Percentiles rank a stretch among this genome's conserved stretches.
Conservation (phyloP, 306 rosid species). For the Parietaria judaica region DNA sequence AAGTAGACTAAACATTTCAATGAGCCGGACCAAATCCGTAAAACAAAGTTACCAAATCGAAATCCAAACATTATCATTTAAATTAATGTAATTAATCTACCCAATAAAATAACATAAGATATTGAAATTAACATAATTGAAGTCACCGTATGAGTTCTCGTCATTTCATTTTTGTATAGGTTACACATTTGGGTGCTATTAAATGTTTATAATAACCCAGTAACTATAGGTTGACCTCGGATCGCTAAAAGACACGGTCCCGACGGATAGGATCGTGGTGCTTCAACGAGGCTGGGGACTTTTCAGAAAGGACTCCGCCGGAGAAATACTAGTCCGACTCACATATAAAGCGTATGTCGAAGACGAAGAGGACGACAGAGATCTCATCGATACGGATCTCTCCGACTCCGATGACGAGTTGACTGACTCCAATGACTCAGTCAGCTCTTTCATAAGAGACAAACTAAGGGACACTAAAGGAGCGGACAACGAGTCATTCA, state of each 20-base stretch:
- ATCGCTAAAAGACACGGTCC: conserved; percentile 93
- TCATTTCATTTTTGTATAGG: no score
- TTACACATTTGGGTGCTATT: no score
- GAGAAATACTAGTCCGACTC: conserved; percentile 84
- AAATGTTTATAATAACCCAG: no score
- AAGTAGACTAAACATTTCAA: no score
- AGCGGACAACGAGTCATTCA: conserved; percentile 67
- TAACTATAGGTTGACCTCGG: conserved; percentile 70
- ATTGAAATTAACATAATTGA: no score
- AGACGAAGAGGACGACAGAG: conserved; percentile 93
- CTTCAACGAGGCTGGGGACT: conserved; percentile 78
- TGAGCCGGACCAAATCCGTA: no score
- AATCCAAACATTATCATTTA: no score
- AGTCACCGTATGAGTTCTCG: no score
- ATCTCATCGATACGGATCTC: conserved; percentile 41
- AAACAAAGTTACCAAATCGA: no score
- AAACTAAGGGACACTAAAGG: conserved; percentile 26
- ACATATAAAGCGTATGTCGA: conserved; percentile 98
- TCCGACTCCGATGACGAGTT: conserved; percentile 88
- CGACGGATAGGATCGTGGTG: conserved; percentile 84
- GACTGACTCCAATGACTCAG: conserved; percentile 58
- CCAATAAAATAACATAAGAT: no score
- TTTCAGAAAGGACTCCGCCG: conserved; percentile 62
- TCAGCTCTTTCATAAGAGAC: conserved; percentile 23
- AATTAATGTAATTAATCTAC: no score